phyloP scores from a whole-genome alignment of 139 green algal genomes.

The Chlorella sp. region DNA sequence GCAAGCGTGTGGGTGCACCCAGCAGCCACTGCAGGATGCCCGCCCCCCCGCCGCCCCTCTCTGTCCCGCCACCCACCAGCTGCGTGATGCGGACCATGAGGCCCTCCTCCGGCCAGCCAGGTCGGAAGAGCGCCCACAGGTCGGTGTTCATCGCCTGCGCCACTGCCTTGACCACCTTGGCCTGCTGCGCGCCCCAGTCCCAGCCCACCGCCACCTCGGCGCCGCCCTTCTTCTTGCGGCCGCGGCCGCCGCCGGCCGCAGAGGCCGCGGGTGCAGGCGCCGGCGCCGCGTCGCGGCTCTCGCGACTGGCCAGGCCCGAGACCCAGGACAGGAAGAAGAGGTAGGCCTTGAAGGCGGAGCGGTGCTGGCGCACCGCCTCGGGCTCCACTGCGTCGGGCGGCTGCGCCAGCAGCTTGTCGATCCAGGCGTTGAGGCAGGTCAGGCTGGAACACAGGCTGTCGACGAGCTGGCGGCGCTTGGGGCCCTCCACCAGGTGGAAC shows the following conservation, averaged over 20 bases:
- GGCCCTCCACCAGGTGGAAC: slow-evolving; percentile 36
- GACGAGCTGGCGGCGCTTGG: slow-evolving; percentile 40
- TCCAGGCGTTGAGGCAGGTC: slow-evolving; percentile 60
- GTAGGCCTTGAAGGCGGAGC: slow-evolving; percentile 72
- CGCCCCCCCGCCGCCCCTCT: background rate
- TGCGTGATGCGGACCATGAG: slow-evolving; percentile 47
- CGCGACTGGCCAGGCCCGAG: slow-evolving; percentile 34
- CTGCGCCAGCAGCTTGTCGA: slow-evolving; percentile 30
- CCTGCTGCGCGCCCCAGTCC: slow-evolving; percentile 60
- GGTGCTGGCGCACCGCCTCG: slow-evolving; percentile 36
- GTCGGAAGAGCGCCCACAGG: slow-evolving; percentile 62
- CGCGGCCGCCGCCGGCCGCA: background rate
- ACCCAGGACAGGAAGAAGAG: slow-evolving; percentile 70
- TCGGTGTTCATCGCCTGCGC: slow-evolving; percentile 52
- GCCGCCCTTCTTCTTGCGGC: slow-evolving; percentile 41
- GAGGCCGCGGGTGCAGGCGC: background rate
- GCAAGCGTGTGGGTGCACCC: too few species aligned
- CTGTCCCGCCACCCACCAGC: slow-evolving; percentile 32
- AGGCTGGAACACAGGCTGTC: slow-evolving; percentile 64
- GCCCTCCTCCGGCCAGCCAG: slow-evolving; percentile 46
- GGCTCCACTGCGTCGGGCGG: slow-evolving; percentile 8
- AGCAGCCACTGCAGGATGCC: too few species aligned
- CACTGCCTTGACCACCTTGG: slow-evolving; percentile 51
- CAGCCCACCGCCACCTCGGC: slow-evolving; percentile 34
- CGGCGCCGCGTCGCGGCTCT: slow-evolving; percentile 19